Evolutionary conservation across 768 basidiomycete genomes (phyloP), one percentile per base, ranked within the genome.

Genomic region (Boletales sp.): DNA sequence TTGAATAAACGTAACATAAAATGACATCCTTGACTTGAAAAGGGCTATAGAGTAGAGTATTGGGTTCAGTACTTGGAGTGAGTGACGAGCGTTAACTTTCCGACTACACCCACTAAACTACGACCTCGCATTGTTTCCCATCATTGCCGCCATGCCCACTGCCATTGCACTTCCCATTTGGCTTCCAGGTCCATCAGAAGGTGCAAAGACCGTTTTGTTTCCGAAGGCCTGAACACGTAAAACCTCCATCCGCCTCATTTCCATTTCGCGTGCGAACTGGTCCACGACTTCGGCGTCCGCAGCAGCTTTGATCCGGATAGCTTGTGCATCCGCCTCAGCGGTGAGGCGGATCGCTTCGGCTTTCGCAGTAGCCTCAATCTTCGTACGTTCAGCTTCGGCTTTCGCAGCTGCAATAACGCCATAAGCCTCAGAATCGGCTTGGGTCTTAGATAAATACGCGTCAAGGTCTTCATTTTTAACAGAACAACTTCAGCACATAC

Each of bases 401-500:
- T 83, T 82, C 5, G 89, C 89, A 10, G 80, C 82, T 6, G 89
- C 80, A 47, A 90, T 79, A 50, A 86, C 74, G 45, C 77, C 72
- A 63, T 90, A 91, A 0, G 87, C 89, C 40, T 87, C 81, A 0
- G 87, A 74, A 63, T 91, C 89, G 14, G 89, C 83, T 66, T 83
- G 72, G 0, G 88, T 79, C 75, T 83, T 37, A 45, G 12, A 53
- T 7, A 43, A 17, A 5, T 4, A 13, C 45, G 7, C 44, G 45
- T 66, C 8, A 66, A 44, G 10, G 8, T 18, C 21, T 8, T 43
- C 30, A 5, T 40, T 36, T 40, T 13, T 17, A 32, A 30, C 18
- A 2, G 27, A 40, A 32, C 34, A 2, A 4, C 18, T 8, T 21
- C 1, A 4, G 12, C 15, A 64, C 72, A 41, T 54, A 79, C 77